A percentile compares a stretch with the other conserved stretches of the same genome.
Conservation (phyloP, 2,329 filamentous ascomycete genomes). For the Colletotrichum ledebouriae region DNA sequence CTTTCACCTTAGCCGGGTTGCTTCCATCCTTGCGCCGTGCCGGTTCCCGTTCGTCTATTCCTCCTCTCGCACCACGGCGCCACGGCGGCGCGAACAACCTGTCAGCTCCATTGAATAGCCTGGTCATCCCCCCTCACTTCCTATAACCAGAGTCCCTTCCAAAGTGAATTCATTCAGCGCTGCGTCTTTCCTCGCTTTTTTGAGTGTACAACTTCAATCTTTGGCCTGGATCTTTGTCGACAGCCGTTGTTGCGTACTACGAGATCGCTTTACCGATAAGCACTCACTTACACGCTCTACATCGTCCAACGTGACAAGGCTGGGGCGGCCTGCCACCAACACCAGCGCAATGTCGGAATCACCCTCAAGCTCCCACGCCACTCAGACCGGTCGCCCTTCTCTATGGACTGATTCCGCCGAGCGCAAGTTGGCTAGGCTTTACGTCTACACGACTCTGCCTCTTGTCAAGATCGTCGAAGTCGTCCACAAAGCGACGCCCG, state of each 20-base stretch:
- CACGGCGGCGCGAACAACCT: constrained; percentile 19
- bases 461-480: constrained; percentile 64
- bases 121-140: constrained; percentile 36
- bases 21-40: constrained; percentile 34
- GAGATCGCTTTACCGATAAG: background rate
- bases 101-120: constrained; percentile 41
- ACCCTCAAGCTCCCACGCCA: constrained; percentile 49
- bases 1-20: constrained; percentile 7
- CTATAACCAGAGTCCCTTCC: background rate
- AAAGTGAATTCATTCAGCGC: constrained; percentile 17
- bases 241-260: background rate
- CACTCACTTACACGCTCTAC: constrained; percentile 32
- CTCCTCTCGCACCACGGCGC: constrained; percentile 21
- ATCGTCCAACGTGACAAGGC: constrained; percentile 32
- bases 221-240: background rate
- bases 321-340: constrained; percentile 26
- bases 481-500: constrained; percentile 56
- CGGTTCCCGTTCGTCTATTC: constrained; percentile 19
- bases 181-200: background rate
- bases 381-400: constrained; percentile 63
- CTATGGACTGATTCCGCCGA: constrained; percentile 68
- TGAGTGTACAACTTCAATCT: constrained; percentile 15
- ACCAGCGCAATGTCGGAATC: constrained; percentile 42
- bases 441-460: constrained; percentile 68
- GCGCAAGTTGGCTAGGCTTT: constrained; percentile 67